Evolutionary conservation across 371 early-diverging fungal species (phyloP), one percentile per base, ranked within the genome.

Genomic region (Apophysomyces trapeziformis): DNA sequence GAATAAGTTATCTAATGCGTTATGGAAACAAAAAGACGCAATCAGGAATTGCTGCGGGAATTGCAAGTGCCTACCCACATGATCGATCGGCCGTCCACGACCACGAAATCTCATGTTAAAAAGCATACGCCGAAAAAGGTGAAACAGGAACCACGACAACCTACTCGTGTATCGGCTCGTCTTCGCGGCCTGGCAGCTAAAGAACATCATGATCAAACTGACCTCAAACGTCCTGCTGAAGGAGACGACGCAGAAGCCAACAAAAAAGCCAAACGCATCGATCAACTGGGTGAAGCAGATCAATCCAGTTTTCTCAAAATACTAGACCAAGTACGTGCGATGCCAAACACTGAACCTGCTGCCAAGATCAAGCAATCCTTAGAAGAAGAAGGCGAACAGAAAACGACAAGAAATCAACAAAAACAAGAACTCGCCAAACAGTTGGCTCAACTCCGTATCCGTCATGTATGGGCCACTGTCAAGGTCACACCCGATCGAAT

Each of bases 401-500:
- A 50, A 63, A 58, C 37, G 36, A 62, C 64, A 8, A 50, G 54
- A 16, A 57, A 72, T 21, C 47, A 71, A 26, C 57, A 57, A 16
- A 57, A 72, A 36, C 47, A 71, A 26, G 26, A 26, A 36, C 57
- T 63, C 5, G 13, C 41, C 1, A 44, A 66, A 7, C 50, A 50
- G 21, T 9, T 50, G 9, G n/a, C 50, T 7, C 7, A 26, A 50
- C 57, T 85, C 9, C 26, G 71, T 35, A 78, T 85, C 44, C 64
- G 64, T n/a, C 84, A 85, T 65, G 46, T 43, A 6, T 87, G 86
- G 85, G 69, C 75, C 4, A 85, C 87, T 0, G 79, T 88, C 64
- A 87, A 87, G 64, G 84, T 89, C 13, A 83, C 85, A 0, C 79
- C 85, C 5, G 79, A 78, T 8, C 76, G 90, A n/a, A 80, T 88